Base-by-base conservation (phyloP, 164 flowering plant genomes). In the Macadamia tetraphylla region DNA sequence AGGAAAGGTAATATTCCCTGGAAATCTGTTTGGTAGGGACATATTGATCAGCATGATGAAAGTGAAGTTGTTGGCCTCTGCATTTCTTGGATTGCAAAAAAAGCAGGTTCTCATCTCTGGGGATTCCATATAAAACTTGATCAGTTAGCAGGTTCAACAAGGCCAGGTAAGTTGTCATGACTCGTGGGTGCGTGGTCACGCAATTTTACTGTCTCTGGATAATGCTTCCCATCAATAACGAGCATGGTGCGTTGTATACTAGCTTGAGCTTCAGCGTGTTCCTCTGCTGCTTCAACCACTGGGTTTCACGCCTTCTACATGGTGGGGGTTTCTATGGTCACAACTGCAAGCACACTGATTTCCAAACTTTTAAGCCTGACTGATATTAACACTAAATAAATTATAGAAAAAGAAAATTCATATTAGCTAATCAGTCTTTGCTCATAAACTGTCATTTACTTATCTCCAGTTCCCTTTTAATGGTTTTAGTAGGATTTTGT, bases 41-140 rank as follows among this genome's bases (percentile, higher is more conserved):
- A 94, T 84, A 67, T 88, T 85, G 62, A 91, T 52, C 29, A 91
- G 88, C 81, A 78, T 81, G 58, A 84, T 86, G 43, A 89, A 93
- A 32, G 94, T 78, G 82, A 82, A 94, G 79, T 89, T 86, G 55
- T 79, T 85, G 57, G 97, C 92, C 9, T 18, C 79, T 80, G 81
- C 98, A 94, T 91, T 73, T 94, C 94, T 62, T 70, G 71, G 1
- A 71, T 81, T 63, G 98, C 97, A 3, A 46, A 67, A 0, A 9
- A 15, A 6, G n/a, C n/a, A 86, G 78, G 67, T 85, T 80, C 40
- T 71, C 69, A 35, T 35, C 69, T 51, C 30, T 69, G 7, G 72
- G 31, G 48, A 64, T 31, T 7, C 9, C 44, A 61, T 3, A 68
- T 52, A 73, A 56, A 53, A 76, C 53, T 29, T 73, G 55, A 46